These are phyloP conservation scores for Ulota crispa DNA, from an alignment of 225 moss, liverwort and hornwort genomes.

Conservation along the genomic window DNA sequence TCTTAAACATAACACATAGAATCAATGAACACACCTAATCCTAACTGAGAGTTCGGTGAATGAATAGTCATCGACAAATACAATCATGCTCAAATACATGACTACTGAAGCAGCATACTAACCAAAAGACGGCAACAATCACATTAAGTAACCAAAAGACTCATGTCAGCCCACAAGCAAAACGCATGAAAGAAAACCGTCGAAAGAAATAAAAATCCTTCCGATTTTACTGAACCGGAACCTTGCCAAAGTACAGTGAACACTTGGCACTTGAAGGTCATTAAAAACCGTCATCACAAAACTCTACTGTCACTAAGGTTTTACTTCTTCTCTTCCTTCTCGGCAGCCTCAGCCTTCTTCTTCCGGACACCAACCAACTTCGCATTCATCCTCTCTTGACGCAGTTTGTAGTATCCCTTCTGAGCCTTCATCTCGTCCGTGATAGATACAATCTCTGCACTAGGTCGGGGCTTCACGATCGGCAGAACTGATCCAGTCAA, in stretches of 20 bases:
- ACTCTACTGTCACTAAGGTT: background rate
- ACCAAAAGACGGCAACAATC: background rate
- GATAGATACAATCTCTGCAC: constrained; percentile 62
- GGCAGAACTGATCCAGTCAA: constrained; percentile 56
- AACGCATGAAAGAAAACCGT: background rate
- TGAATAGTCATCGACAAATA: background rate
- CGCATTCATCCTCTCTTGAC: constrained; percentile 63
- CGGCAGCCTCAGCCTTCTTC: constrained; percentile 63
- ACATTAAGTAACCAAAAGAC: background rate
- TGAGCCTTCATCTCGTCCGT: constrained; percentile 59
- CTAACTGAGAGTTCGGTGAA: background rate
- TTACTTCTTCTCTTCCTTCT: constrained; percentile 83
- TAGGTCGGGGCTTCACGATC: constrained; percentile 55
- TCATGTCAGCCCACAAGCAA: background rate
- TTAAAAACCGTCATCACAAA: constrained; percentile 24
- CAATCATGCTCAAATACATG: background rate
- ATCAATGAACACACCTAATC: background rate
- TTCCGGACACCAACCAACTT: constrained; percentile 68
- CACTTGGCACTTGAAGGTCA: background rate
- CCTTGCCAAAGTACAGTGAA: constrained; percentile 11
- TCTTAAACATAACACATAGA: background rate
- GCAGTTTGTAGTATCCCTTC: constrained; percentile 65
- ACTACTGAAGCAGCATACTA: background rate
- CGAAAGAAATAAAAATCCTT: constrained; percentile 8
- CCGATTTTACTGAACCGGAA: constrained; percentile 18